These are phyloP conservation scores for Crepidotus variabilis DNA, from an alignment of 768 basidiomycete species.

Conservation along the genomic window DNA sequence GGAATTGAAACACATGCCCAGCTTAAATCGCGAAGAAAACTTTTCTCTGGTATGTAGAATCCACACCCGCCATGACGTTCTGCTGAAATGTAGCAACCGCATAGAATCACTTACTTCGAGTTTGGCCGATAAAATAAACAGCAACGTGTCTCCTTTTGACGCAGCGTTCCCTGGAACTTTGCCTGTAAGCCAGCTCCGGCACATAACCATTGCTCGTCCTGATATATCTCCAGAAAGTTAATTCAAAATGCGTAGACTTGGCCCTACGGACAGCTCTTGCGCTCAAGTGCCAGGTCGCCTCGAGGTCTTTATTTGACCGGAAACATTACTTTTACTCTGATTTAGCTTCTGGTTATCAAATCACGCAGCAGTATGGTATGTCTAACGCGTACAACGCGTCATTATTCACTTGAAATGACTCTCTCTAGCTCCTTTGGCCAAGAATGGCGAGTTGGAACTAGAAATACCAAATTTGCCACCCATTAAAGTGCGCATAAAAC, in stretches of 20 bases:
- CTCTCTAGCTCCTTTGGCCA: constrained; percentile 71
- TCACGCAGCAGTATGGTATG: constrained; percentile 90
- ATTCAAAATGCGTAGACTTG: constrained; percentile 69
- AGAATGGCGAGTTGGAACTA: constrained; percentile 51
- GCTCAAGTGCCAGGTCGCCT: constrained; percentile 60
- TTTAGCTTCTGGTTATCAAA: constrained; percentile 92
- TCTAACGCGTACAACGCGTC: constrained; percentile 8
- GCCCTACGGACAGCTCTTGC: constrained; percentile 81
- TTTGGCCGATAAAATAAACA: constrained; percentile 59
- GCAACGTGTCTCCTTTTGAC: constrained; percentile 72
- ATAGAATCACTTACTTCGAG: constrained; percentile 38
- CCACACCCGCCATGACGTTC: neutral
- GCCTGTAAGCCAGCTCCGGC: no score
- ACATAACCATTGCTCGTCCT: no score
- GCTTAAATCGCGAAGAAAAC: constrained; percentile 80
- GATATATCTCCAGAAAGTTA: constrained; percentile 43
- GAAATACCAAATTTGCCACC: constrained; percentile 31
- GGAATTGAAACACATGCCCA: constrained; percentile 97
- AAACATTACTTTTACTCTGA: constrained; percentile 99
- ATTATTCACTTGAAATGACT: neutral
- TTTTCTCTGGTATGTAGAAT: constrained; percentile 70
- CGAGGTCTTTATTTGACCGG: constrained; percentile 81
- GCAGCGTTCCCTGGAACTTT: constrained; percentile 92
- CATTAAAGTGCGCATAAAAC: constrained; percentile 74
- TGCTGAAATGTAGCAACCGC: constrained; percentile 1